A percentile compares a stretch with the other conserved stretches of the same genome.
phyloP scores from a whole-genome alignment of 108 stramenopile genomes.

The Skeletonema costatum region DNA sequence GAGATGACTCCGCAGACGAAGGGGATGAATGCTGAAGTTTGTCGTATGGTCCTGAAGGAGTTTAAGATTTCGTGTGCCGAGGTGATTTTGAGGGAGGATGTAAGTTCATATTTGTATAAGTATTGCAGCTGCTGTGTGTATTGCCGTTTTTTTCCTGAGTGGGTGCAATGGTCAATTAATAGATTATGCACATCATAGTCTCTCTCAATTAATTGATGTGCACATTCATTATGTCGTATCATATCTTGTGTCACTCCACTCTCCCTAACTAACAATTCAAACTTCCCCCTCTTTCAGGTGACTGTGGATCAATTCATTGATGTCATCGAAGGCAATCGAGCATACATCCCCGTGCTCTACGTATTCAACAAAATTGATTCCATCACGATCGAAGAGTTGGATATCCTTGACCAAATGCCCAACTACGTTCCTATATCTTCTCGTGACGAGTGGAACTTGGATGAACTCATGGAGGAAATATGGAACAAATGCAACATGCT shows the following conservation, averaged over 20 bases:
- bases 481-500: constrained; percentile 96
- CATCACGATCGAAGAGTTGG: constrained; percentile 97
- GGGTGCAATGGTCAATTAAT: constrained; percentile 83
- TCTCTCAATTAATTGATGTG: too few species aligned
- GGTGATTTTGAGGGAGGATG: constrained; percentile 91
- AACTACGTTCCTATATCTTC: constrained; percentile 96
- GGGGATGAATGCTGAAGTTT: constrained; percentile 86
- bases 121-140: constrained; percentile 91
- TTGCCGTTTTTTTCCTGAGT: constrained; percentile 93
- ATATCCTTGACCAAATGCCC: constrained; percentile 96
- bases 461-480: constrained; percentile 91
- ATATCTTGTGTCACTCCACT: too few species aligned
- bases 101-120: constrained; percentile 8
- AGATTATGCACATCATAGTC: too few species aligned
- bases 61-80: constrained; percentile 93
- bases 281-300: constrained; percentile 82
- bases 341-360: constrained; percentile 96
- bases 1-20: constrained; percentile 84
- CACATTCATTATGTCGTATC: too few species aligned
- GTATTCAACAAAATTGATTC: constrained; percentile 99
- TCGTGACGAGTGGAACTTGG: constrained; percentile 96
- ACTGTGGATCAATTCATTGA: constrained; percentile 97
- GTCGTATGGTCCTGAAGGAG: constrained; percentile 87
- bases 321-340: constrained; percentile 95
- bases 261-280: constrained; percentile 86